A percentile compares a stretch with the other conserved stretches of the same genome.
These are phyloP conservation scores for Suillus paluster DNA, from an alignment of 768 basidiomycete genomes.

Conservation along the genomic window DNA sequence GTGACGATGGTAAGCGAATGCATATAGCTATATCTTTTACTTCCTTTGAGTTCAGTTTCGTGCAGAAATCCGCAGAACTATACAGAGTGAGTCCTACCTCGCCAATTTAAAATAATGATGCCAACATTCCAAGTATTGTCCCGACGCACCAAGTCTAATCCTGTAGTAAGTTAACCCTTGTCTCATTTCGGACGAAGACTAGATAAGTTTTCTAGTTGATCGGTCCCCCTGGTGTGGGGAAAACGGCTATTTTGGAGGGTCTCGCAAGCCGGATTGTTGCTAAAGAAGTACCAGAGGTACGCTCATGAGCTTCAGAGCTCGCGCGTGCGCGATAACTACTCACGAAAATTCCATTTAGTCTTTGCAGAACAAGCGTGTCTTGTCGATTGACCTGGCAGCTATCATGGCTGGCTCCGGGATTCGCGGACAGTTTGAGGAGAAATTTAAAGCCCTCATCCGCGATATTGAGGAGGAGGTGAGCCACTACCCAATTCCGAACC, in stretches of 20 bases:
- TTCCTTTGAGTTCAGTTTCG: not conserved
- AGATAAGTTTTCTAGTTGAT: slow-evolving; percentile 54
- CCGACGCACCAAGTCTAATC: slow-evolving; percentile 89
- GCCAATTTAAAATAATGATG: not conserved
- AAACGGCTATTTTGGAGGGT: slow-evolving; percentile 92
- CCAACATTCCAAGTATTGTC: slow-evolving; percentile 63
- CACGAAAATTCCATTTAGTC: slow-evolving; percentile 51
- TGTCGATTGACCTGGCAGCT: slow-evolving; percentile 82
- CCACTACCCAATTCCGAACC: slow-evolving; percentile 28
- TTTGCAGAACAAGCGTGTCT: slow-evolving; percentile 83
- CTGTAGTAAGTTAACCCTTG: slow-evolving; percentile 58
- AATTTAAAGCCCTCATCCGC: slow-evolving; percentile 86
- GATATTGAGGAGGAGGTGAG: slow-evolving; percentile 86
- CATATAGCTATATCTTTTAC: not conserved
- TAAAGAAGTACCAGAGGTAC: slow-evolving; percentile 89
- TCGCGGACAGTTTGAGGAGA: slow-evolving; percentile 91
- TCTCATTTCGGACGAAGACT: not conserved
- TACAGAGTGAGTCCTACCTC: slow-evolving; percentile 68
- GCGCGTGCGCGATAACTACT: not conserved
- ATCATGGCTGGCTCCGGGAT: slow-evolving; percentile 91
- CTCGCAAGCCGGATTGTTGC: slow-evolving; percentile 85
- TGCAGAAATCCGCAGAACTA: slow-evolving; percentile 83
- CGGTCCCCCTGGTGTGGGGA: slow-evolving; percentile 89
- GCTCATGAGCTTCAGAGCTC: slow-evolving; percentile 14
- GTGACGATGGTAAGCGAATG: slow-evolving; percentile 68